Evolutionary conservation across 1,284 basidiomycete species (phyloP), one percentile per base, ranked within the genome.

Genomic region (Rhizoctonia solani): DNA sequence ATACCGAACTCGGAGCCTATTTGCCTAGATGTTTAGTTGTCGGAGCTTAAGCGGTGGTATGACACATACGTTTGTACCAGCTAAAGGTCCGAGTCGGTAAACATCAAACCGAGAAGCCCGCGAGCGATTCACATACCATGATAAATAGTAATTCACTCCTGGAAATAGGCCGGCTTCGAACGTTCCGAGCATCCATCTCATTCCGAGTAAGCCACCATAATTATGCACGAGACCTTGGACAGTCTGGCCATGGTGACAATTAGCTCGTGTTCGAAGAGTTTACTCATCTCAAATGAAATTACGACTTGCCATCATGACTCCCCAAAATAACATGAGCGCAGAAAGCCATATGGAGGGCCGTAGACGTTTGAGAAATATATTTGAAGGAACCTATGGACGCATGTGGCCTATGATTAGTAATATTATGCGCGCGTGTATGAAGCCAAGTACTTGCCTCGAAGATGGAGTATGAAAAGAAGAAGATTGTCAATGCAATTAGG

Each of bases 101-200:
- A 41, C 47, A 44, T 23, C 39, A 47, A 19, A 2, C 8, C 6
- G 42, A 34, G 16, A 9, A 25, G 30, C 19, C 37, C n/a, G 25
- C 9, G n/a, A 32, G 3, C 14, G n/a, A 21, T 3, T n/a, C 46
- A 21, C 63, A 21, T 54, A 66, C 63, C 63, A 66, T 16, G 76
- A 75, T 25, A 79, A 72, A 72, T 76, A 78, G 72, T 78, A 78
- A 53, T 76, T 76, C 69, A 79, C 76, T 46, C 76, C 76, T 21
- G 76, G 75, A 74, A 78, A 77, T n/a, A 75, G 73, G 55, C 76
- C 76, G 23, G 74, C 74, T 34, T 71, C 70, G 27, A 69, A 67
- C 42, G 70, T 49, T 11, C 70, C 70, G 16, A 71, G 69, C 54
- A 71, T 58, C 49, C 70, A 54, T 9, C 70, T 69, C 68, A 65